Evolutionary conservation across 2,329 filamentous ascomycete genomes (phyloP).

Genomic region (Aspergillus awamori): DNA sequence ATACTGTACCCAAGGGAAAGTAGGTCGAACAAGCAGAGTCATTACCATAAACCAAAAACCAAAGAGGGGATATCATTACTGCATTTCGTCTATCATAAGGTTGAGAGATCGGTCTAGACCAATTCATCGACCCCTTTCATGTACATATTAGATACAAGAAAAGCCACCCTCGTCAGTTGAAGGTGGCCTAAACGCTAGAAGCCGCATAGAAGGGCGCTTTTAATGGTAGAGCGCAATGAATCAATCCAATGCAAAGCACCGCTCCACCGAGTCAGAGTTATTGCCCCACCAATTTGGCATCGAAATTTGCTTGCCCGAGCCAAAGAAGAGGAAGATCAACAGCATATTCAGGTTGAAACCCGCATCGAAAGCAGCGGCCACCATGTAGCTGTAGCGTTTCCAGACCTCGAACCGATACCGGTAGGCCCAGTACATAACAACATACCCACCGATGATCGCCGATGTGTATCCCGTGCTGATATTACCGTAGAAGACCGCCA

Average conservation of each 20-base stretch:
- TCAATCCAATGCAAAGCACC: slow-evolving; percentile 58
- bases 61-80: neutral
- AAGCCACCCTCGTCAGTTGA: neutral
- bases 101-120: neutral
- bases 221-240: neutral
- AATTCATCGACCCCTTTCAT: neutral
- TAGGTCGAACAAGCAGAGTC: neutral
- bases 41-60: neutral
- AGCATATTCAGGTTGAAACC: slow-evolving; percentile 66
- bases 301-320: slow-evolving; percentile 57
- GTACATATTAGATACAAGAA: neutral
- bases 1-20: neutral
- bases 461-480: slow-evolving; percentile 62
- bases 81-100: neutral
- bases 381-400: slow-evolving; percentile 63
- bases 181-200: neutral
- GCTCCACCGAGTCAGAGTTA: slow-evolving; percentile 56
- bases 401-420: slow-evolving; percentile 59
- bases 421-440: slow-evolving; percentile 64
- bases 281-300: slow-evolving; percentile 71
- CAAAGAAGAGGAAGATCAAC: slow-evolving; percentile 63
- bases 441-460: slow-evolving; percentile 61
- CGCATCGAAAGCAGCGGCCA: slow-evolving; percentile 64
- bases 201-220: neutral
- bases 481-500: slow-evolving; percentile 63